Evolutionary conservation across 2,329 filamentous ascomycete genomes (phyloP).

Genomic region (Nemania sp.): DNA sequence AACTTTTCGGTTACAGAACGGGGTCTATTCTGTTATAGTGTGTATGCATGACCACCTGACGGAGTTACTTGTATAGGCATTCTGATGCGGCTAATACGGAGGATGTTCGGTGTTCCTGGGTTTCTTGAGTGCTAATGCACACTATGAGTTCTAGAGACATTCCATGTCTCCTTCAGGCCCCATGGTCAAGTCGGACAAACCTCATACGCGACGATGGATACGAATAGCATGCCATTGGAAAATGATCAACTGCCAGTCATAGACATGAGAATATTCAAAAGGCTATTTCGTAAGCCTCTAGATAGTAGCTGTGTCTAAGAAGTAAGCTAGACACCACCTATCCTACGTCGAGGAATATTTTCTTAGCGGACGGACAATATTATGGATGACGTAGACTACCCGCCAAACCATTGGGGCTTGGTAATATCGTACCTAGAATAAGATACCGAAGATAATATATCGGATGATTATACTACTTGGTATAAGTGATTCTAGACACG

Average conservation of each 20-base stretch:
- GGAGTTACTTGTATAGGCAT: neutral
- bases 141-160: neutral
- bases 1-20: neutral
- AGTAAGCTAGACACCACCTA: too few relatives aligned
- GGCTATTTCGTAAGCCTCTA: too few relatives aligned
- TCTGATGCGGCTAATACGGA: neutral
- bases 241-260: too few relatives aligned
- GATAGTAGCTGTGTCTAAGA: too few relatives aligned
- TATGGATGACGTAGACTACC: neutral
- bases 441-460: neutral
- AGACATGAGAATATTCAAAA: too few relatives aligned
- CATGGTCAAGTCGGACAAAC: neutral
- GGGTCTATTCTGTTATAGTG: neutral
- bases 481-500: neutral
- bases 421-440: neutral
- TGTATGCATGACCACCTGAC: neutral
- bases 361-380: too few relatives aligned
- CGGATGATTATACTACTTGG: neutral
- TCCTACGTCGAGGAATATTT: too few relatives aligned
- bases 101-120: neutral
- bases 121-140: neutral
- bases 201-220: neutral
- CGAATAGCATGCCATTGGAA: neutral
- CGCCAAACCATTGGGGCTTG: neutral
- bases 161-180: neutral